Conservation (phyloP, 495 filamentous ascomycete species). For the Hypoxylon perforatum region DNA sequence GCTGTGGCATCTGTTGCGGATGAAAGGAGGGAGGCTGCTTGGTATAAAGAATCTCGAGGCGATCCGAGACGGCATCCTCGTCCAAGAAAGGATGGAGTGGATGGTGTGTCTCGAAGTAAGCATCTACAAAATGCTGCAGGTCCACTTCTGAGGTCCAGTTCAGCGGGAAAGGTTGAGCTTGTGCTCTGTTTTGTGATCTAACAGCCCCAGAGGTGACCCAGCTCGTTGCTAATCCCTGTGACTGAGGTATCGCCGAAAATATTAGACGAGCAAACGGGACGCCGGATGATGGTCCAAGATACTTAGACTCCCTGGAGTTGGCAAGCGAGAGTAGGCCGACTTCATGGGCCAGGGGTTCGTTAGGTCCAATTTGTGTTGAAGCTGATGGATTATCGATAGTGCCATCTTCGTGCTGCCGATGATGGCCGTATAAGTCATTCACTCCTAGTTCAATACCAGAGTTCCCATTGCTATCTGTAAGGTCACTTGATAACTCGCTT, state of each 20-base stretch:
- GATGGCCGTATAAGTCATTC: neutral
- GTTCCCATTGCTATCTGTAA: neutral
- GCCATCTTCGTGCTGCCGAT: neutral
- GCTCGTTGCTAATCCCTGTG: constrained; percentile 18
- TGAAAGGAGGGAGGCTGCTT: constrained; percentile 35
- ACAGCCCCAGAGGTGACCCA: constrained; percentile 7
- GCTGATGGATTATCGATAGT: constrained; percentile 1
- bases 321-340: constrained; percentile 34
- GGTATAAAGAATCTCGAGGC: constrained; percentile 45
- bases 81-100: constrained; percentile 58
- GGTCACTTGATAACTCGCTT: neutral
- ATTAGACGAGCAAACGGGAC: constrained; percentile 56
- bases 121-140: constrained; percentile 32
- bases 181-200: neutral
- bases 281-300: constrained; percentile 33
- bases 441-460: neutral
- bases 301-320: constrained; percentile 28
- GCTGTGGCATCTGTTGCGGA: constrained; percentile 36
- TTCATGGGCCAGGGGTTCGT: constrained; percentile 47
- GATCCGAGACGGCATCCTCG: constrained; percentile 50
- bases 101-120: constrained; percentile 57
- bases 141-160: constrained; percentile 16
- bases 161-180: constrained; percentile 7
- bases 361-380: constrained; percentile 16
- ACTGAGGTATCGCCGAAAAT: constrained; percentile 43